Evolutionary conservation across 208 protist species (phyloP).

Genomic region (Leishmania braziliensis): DNA sequence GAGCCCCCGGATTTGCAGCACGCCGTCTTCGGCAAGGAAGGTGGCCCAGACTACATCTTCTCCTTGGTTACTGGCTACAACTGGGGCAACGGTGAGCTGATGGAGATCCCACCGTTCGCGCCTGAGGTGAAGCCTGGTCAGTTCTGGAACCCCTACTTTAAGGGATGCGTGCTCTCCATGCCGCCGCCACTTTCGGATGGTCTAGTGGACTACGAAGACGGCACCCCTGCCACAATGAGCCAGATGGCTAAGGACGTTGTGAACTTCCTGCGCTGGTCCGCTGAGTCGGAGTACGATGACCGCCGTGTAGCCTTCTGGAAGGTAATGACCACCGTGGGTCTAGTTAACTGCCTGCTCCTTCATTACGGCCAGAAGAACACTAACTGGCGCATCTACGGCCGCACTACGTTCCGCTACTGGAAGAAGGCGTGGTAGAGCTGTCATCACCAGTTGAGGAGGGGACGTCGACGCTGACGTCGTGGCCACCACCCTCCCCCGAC

Average conservation of each 20-base stretch:
- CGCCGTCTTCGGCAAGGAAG: slow-evolving; percentile 95
- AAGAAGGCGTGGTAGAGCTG: slow-evolving; percentile 82
- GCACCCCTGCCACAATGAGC: slow-evolving; percentile 95
- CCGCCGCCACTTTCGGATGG: slow-evolving; percentile 95
- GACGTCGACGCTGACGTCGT: neutral
- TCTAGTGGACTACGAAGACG: slow-evolving; percentile 98
- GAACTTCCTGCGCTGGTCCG: slow-evolving; percentile 93
- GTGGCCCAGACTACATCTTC: slow-evolving; percentile 98
- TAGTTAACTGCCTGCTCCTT: slow-evolving; percentile 84
- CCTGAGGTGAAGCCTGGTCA: slow-evolving; percentile 88
- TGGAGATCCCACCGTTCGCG: slow-evolving; percentile 84
- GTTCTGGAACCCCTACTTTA: slow-evolving; percentile 99
- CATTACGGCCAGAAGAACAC: slow-evolving; percentile 91
- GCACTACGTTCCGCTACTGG: slow-evolving; percentile 92
- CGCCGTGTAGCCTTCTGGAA: slow-evolving; percentile 89
- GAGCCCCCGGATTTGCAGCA: slow-evolving; percentile 98
- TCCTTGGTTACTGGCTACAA: slow-evolving; percentile 98
- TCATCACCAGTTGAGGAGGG: neutral
- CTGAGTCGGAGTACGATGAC: slow-evolving; percentile 90
- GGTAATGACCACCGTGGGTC: slow-evolving; percentile 70
- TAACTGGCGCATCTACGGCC: slow-evolving; percentile 88
- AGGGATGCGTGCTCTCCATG: slow-evolving; percentile 98
- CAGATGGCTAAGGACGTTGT: slow-evolving; percentile 98
- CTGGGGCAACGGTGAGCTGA: slow-evolving; percentile 93
- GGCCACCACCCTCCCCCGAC: neutral